A percentile compares a stretch with the other conserved stretches of the same genome.
Conservation (phyloP, 2,329 filamentous ascomycete species). For the Alternaria brassicicola region DNA sequence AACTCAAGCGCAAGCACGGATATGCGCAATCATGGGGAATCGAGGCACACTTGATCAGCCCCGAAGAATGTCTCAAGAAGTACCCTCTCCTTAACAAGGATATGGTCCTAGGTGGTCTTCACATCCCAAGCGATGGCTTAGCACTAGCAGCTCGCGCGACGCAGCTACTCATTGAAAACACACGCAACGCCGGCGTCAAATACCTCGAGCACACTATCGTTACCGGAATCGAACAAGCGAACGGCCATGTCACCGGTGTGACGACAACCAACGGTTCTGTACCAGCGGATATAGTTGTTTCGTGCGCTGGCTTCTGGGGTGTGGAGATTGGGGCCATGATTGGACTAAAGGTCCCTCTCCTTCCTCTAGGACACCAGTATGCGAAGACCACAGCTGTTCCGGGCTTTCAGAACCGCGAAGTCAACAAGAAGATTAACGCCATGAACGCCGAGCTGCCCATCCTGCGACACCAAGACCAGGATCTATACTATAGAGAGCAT, state of each 20-base stretch:
- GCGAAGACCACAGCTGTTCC: conserved; percentile 65
- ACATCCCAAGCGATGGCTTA: conserved; percentile 66
- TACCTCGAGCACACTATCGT: conserved; percentile 65
- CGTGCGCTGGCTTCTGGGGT: conserved; percentile 70
- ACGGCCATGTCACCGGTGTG: conserved; percentile 63
- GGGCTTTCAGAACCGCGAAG: conserved; percentile 50
- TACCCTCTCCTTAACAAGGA: conserved; percentile 63
- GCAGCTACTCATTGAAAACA: conserved; percentile 65
- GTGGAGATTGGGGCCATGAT: conserved; percentile 69
- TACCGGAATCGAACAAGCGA: conserved; percentile 60
- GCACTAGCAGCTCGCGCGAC: conserved; percentile 67
- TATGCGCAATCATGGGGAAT: conserved; percentile 67
- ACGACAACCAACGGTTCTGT: conserved; percentile 57
- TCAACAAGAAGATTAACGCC: conserved; percentile 53
- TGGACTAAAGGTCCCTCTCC: conserved; percentile 62
- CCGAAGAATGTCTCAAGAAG: conserved; percentile 59
- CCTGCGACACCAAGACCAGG: conserved; percentile 66
- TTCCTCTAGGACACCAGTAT: conserved; percentile 69
- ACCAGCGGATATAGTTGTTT: conserved; percentile 65
- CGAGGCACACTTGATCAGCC: conserved; percentile 58
- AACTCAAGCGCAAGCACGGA: conserved; percentile 67
- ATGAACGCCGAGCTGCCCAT: conserved; percentile 61
- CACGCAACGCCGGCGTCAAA: conserved; percentile 62
- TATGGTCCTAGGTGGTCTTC: conserved; percentile 63
- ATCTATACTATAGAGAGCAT: conserved; percentile 70